phyloP scores from a whole-genome alignment of 2,329 filamentous ascomycete genomes.

The Stachybotrys chlorohalonatus region DNA sequence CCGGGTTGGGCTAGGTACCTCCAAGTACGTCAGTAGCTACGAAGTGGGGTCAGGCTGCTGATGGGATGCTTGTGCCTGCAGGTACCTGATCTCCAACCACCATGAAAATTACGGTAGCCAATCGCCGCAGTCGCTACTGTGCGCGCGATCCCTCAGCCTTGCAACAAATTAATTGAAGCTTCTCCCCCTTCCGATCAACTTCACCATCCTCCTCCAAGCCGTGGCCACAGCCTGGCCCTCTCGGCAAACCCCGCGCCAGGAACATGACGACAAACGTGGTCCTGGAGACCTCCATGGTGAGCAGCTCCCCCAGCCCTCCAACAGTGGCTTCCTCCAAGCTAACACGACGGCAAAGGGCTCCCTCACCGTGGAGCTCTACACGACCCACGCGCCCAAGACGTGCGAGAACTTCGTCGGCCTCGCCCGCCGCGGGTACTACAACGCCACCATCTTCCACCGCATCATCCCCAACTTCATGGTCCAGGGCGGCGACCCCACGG shows the following conservation, averaged over 20 bases:
- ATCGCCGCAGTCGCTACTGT: no score
- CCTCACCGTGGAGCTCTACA: conserved; percentile 85
- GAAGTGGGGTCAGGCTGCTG: no score
- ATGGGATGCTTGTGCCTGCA: no score
- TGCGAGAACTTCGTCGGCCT: conserved; percentile 84
- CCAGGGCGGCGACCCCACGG: conserved; percentile 88
- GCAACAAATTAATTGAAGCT: not conserved
- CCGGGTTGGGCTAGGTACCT: no score
- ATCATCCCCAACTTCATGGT: conserved; percentile 96
- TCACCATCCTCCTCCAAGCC: not conserved
- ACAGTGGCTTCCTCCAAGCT: not conserved
- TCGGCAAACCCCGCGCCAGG: conserved; percentile 1
- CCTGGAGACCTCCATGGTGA: conserved; percentile 79
- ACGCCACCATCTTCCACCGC: conserved; percentile 79
- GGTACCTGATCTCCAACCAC: no score
- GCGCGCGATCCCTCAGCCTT: not conserved
- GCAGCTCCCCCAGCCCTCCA: conserved; percentile 3
- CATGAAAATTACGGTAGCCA: no score
- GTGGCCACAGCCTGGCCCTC: not conserved
- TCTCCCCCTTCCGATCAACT: not conserved
- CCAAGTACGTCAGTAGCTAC: no score
- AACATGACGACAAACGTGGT: conserved; percentile 69
- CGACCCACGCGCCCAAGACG: conserved; percentile 75
- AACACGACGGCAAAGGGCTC: conserved; percentile 49
- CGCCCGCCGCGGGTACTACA: conserved; percentile 77